Base-by-base conservation (phyloP, 768 basidiomycete genomes). In the Tricholoma flavovirens region DNA sequence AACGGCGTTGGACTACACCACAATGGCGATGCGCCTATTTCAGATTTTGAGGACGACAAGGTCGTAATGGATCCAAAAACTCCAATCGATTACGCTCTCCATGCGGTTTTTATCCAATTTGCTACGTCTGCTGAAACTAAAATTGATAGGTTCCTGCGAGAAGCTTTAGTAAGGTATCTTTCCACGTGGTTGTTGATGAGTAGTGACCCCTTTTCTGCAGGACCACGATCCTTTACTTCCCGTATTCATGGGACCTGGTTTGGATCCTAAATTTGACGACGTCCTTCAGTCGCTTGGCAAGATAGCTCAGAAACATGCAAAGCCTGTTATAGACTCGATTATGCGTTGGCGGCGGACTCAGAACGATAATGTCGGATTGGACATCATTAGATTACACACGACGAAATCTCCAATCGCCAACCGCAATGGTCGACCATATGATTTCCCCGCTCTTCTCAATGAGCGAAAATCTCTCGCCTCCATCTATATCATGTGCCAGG, bases 401-500 rank as follows among this genome's bases (percentile, higher is more conserved):
- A 60, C 73, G 4, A 75, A 73, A 45, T 74, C 71, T 59, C 73
- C 66, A 29, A 70, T 40, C 49, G 71, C 51, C 24, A 65, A 60
- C 33, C 75, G 76, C 14, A 58, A 60, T 29, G 56, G 71, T 21
- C 77, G 81, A 17, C 59, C 73, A 35, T 72, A 75, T 42, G 84
- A 87, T 55, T 70, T 78, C 15, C 72, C 78, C 0, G 71, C 69
- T 29, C 64, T 83, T n/a, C 69, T 87, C 45, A 80, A 77, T 55
- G 90, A 90, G 66, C 84, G 87, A 29, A 86, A 86, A 66, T 82
- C 83, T n/a, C 77, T 95, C 3, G 87, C 91, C 5, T 84, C 91
- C 0, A 87, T 90, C 36, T 96, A 93, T 67, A 83, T 98, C 65
- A 87, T 93, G 84, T 94, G 91, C 65, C 83, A 93, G 51, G 87